A percentile compares a stretch with the other conserved stretches of the same genome.
These are phyloP conservation scores for Clonostachys chloroleuca DNA, from an alignment of 2,329 filamentous ascomycete species.

Conservation along the genomic window DNA sequence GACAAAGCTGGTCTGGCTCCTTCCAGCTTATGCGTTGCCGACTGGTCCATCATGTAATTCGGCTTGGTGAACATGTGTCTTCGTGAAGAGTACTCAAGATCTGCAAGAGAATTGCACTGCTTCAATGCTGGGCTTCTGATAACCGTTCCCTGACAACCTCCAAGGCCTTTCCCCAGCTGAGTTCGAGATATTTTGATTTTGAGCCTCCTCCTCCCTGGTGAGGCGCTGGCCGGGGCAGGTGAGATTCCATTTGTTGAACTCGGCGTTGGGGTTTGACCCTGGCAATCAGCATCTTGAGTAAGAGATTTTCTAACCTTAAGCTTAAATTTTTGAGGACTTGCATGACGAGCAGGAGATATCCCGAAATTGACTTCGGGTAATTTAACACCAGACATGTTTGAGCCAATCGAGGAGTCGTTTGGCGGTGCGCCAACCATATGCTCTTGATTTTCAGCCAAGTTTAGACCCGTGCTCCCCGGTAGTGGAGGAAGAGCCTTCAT, in stretches of 20 bases:
- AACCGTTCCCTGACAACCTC: constrained; percentile 5
- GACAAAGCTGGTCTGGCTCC: too few relatives aligned
- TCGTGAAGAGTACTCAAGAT: constrained; percentile 13
- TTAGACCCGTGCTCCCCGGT: constrained; percentile 14
- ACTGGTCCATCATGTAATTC: constrained; percentile 6
- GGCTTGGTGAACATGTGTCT: constrained; percentile 3
- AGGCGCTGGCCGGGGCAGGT: too few relatives aligned
- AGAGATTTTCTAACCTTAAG: too few relatives aligned
- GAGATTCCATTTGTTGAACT: too few relatives aligned
- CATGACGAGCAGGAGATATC: too few relatives aligned
- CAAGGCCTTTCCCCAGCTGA: constrained; percentile 12
- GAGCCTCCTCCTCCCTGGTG: constrained; percentile 10
- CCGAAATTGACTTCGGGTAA: too few relatives aligned
- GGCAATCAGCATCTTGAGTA: too few relatives aligned
- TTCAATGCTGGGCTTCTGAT: constrained; percentile 16
- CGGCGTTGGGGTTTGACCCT: too few relatives aligned
- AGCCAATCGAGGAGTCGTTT: too few relatives aligned
- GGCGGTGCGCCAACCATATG: not conserved
- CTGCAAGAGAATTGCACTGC: constrained; percentile 22
- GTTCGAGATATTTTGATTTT: constrained; percentile 25
- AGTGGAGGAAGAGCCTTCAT: constrained; percentile 48
- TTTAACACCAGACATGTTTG: too few relatives aligned
- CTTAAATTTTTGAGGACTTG: too few relatives aligned
- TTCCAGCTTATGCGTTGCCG: constrained; percentile 5
- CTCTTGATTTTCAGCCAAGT: not conserved